Percentiles rank a stretch among this genome's conserved stretches.
Conservation (phyloP, 257 asterid genomes). For the Plectranthus barbatus region DNA sequence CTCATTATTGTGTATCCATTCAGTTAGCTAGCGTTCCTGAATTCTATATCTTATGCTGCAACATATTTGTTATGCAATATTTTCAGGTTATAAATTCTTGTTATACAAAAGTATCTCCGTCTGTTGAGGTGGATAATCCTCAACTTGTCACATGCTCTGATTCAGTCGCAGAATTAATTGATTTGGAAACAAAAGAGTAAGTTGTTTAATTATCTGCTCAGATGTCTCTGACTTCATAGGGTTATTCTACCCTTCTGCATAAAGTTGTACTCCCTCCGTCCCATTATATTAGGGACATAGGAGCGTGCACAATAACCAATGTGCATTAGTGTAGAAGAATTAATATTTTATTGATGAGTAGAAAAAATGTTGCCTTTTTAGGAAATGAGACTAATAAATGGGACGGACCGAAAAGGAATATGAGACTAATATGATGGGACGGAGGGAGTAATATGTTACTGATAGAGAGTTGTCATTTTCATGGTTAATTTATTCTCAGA, state of each 20-base stretch:
- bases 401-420: too few species aligned
- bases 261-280: too few species aligned
- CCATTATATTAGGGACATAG: too few species aligned
- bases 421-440: too few species aligned
- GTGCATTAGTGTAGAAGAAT: too few species aligned
- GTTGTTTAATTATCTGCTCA: conserved; percentile 15
- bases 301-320: too few species aligned
- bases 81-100: conserved; percentile 82
- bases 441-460: too few species aligned
- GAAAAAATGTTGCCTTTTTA: too few species aligned
- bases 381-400: too few species aligned
- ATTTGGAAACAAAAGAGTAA: conserved; percentile 83
- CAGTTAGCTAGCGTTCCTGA: neutral
- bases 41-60: neutral
- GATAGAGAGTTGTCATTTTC: conserved; percentile 11
- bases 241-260: neutral
- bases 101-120: conserved; percentile 78
- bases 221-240: neutral
- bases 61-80: conserved; percentile 1
- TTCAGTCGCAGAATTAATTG: conserved; percentile 71
- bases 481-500: conserved; percentile 44
- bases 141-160: conserved; percentile 90
- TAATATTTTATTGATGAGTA: conserved; percentile 3
- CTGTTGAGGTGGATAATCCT: conserved; percentile 81
- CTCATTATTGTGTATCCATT: neutral